Conservation (phyloP, 1,139 yeast species). For the Protomyces lactucae-debilis region DNA sequence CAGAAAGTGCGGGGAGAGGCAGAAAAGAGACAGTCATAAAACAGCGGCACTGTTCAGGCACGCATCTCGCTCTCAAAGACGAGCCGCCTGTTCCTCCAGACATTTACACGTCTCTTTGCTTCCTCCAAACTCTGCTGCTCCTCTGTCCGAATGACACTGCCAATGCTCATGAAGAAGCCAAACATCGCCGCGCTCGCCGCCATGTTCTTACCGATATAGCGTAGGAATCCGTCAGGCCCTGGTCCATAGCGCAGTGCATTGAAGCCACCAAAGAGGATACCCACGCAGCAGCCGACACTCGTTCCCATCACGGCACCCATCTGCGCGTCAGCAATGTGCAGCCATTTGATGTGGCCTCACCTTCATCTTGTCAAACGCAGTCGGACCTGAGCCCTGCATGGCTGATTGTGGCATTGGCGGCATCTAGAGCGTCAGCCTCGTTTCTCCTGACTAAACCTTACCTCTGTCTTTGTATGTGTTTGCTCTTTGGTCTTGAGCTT, state of each 20-base stretch:
- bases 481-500: too few species aligned
- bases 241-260: conserved; percentile 90
- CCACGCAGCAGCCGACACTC: conserved; percentile 93
- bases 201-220: conserved; percentile 93
- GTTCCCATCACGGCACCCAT: conserved; percentile 98
- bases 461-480: neutral
- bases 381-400: conserved; percentile 21
- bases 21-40: neutral
- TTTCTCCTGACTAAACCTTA: neutral
- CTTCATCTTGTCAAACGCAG: conserved; percentile 26
- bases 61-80: neutral
- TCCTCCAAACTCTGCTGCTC: neutral
- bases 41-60: neutral
- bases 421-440: neutral
- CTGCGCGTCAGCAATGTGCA: conserved; percentile 37
- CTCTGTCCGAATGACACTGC: conserved; percentile 31
- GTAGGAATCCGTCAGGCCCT: conserved; percentile 97
- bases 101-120: neutral
- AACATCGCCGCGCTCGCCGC: conserved; percentile 96
- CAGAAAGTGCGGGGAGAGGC: neutral
- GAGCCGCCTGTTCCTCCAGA: neutral
- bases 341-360: neutral
- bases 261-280: conserved; percentile 88
- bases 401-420: conserved; percentile 26
- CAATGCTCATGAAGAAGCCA: conserved; percentile 44